Evolutionary conservation across 768 basidiomycete genomes (phyloP).

Genomic region (Calocybe indica): DNA sequence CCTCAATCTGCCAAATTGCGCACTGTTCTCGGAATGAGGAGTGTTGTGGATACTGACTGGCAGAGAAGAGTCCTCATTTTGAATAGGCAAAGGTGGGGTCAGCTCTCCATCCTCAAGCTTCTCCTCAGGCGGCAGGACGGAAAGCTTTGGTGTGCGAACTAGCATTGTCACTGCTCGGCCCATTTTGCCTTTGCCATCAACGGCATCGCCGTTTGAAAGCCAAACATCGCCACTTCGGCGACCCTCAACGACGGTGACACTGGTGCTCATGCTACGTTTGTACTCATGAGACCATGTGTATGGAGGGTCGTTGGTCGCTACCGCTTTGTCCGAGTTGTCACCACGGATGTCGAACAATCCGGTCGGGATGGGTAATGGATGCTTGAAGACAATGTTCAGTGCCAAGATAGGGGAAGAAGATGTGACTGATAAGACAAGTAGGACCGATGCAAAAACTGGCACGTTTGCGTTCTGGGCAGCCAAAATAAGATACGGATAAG

Average conservation of each 20-base stretch:
- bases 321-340: conserved; percentile 34
- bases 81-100: conserved; percentile 60
- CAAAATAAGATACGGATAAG: conserved; percentile 56
- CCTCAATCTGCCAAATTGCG: conserved; percentile 48
- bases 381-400: conserved; percentile 52
- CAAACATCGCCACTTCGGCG: conserved; percentile 72
- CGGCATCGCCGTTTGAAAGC: conserved; percentile 67
- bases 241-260: conserved; percentile 63
- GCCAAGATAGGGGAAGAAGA: conserved; percentile 64
- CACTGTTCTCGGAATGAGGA: conserved; percentile 50
- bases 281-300: conserved; percentile 47
- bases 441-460: conserved; percentile 34
- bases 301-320: conserved; percentile 30
- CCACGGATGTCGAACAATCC: conserved; percentile 53
- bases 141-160: conserved; percentile 56
- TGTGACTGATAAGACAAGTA: conserved; percentile 60
- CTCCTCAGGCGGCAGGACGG: conserved; percentile 57
- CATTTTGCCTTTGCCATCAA: conserved; percentile 58
- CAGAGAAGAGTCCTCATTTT: conserved; percentile 41
- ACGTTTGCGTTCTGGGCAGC: conserved; percentile 30
- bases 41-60: conserved; percentile 39
- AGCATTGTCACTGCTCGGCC: conserved; percentile 61
- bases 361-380: conserved; percentile 61
- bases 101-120: conserved; percentile 34
- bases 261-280: conserved; percentile 58